A percentile compares a stretch with the other conserved stretches of the same genome.
These are phyloP conservation scores for Solanum ossicruentum DNA, from an alignment of 257 asterid genomes.

Conservation along the genomic window DNA sequence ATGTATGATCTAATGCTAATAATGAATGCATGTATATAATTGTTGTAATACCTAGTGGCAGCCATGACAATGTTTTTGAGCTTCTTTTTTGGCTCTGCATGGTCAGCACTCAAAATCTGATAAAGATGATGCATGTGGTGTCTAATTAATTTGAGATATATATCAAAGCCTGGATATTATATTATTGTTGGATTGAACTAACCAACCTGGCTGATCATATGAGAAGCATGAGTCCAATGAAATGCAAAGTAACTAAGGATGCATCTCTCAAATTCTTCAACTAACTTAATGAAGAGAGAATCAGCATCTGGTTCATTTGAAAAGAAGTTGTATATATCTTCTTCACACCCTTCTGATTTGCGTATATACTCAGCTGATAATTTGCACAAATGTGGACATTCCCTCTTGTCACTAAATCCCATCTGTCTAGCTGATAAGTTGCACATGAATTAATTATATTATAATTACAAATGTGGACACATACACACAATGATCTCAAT, in stretches of 20 bases:
- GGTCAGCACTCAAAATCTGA: slow-evolving; percentile 54
- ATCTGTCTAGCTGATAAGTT: slow-evolving; percentile 62
- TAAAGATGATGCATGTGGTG: background rate
- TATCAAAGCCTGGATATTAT: background rate
- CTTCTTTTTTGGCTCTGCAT: slow-evolving; percentile 74
- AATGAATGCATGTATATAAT: background rate
- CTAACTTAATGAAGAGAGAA: slow-evolving; percentile 75
- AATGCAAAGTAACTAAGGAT: slow-evolving; percentile 90
- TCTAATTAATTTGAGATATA: too few species aligned
- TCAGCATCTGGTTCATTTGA: slow-evolving; percentile 59
- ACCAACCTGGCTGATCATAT: slow-evolving; percentile 88
- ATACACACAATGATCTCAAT: background rate
- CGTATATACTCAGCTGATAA: slow-evolving; percentile 71
- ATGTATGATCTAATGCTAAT: background rate
- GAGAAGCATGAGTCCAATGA: slow-evolving; percentile 78
- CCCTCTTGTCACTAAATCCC: slow-evolving; percentile 68
- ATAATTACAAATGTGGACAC: too few species aligned
- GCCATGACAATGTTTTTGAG: slow-evolving; percentile 82
- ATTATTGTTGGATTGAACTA: background rate
- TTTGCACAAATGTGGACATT: slow-evolving; percentile 77
- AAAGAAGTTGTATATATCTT: slow-evolving; percentile 67
- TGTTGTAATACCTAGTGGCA: slow-evolving; percentile 62
- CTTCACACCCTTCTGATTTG: slow-evolving; percentile 72
- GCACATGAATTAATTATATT: too few species aligned
- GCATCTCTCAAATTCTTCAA: slow-evolving; percentile 87